Conservation (phyloP, 108 stramenopile species). For the Skeletonema menzelii region DNA sequence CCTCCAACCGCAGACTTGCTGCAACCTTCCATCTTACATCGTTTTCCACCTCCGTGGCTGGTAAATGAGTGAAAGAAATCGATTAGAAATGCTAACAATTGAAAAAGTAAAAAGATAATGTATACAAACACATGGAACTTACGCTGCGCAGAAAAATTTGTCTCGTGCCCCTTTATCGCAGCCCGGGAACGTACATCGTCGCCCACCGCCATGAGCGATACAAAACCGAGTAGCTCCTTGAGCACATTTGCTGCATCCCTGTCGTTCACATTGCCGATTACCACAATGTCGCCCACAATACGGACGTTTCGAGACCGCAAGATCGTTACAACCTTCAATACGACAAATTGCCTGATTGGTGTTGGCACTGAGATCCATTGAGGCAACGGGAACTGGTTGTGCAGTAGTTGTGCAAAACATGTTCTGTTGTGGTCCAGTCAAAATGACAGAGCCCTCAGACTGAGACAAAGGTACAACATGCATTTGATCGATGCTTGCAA, state of each 20-base stretch:
- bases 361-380: conserved; percentile 13
- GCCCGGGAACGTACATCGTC: conserved; percentile 90
- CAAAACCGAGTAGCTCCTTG: conserved; percentile 95
- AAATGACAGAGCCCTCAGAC: conserved; percentile 8
- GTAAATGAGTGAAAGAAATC: background rate
- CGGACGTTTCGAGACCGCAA: conserved; percentile 63
- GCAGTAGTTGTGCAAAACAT: conserved; percentile 31
- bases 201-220: conserved; percentile 97
- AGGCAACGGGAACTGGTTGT: conserved; percentile 14
- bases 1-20: conserved; percentile 97
- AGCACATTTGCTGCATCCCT: conserved; percentile 85
- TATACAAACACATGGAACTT: conserved; percentile 9
- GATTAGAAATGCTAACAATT: background rate
- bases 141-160: conserved; percentile 87
- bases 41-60: conserved; percentile 95
- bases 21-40: conserved; percentile 91
- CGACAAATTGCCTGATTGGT: conserved; percentile 50
- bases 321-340: conserved; percentile 77
- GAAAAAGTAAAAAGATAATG: background rate
- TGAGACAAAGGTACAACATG: conserved; percentile 23
- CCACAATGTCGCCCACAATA: conserved; percentile 83
- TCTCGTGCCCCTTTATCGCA: conserved; percentile 94
- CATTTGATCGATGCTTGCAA: background rate
- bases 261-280: conserved; percentile 92
- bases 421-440: conserved; percentile 19